phyloP scores from a whole-genome alignment of 2,329 filamentous ascomycete species.

The Colletotrichum musae region DNA sequence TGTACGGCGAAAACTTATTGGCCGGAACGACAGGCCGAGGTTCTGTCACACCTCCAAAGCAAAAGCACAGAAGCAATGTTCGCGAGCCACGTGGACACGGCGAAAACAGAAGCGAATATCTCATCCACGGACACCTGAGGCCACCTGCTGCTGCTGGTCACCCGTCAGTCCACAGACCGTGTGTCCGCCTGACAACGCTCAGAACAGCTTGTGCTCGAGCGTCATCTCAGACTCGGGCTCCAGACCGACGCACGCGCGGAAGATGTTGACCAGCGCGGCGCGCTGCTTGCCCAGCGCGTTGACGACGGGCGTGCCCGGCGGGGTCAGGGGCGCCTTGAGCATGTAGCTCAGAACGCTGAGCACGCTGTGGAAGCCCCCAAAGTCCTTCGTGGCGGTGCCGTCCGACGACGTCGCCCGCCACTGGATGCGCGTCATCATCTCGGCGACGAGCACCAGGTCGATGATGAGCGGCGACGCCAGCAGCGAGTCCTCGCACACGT shows the following conservation, averaged over 20 bases:
- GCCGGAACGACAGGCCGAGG: constrained; percentile 8
- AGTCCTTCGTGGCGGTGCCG: constrained; percentile 73
- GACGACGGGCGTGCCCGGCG: constrained; percentile 93
- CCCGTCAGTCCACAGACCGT: too few relatives aligned
- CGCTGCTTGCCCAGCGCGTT: constrained; percentile 98
- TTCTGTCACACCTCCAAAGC: not conserved
- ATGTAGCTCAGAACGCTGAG: constrained; percentile 99
- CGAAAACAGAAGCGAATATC: constrained; percentile 12
- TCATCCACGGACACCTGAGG: not conserved
- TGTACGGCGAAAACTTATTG: not conserved
- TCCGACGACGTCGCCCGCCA: constrained; percentile 79
- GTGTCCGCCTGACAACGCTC: constrained; percentile 46
- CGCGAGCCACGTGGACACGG: constrained; percentile 16
- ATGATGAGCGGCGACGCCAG: constrained; percentile 97
- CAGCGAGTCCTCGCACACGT: constrained; percentile 98
- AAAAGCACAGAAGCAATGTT: constrained; percentile 2
- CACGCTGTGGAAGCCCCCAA: constrained; percentile 96
- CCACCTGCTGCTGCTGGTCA: not conserved
- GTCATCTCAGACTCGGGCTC: constrained; percentile 99
- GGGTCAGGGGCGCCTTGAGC: constrained; percentile 95
- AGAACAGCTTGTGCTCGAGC: constrained; percentile 97
- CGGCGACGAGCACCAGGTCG: constrained; percentile 90
- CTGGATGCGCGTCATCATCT: constrained; percentile 98
- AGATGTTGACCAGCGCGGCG: constrained; percentile 94
- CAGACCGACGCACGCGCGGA: constrained; percentile 96